These are phyloP conservation scores for Fusarium tupiense DNA, from an alignment of 2,329 filamentous ascomycete genomes.

Conservation along the genomic window DNA sequence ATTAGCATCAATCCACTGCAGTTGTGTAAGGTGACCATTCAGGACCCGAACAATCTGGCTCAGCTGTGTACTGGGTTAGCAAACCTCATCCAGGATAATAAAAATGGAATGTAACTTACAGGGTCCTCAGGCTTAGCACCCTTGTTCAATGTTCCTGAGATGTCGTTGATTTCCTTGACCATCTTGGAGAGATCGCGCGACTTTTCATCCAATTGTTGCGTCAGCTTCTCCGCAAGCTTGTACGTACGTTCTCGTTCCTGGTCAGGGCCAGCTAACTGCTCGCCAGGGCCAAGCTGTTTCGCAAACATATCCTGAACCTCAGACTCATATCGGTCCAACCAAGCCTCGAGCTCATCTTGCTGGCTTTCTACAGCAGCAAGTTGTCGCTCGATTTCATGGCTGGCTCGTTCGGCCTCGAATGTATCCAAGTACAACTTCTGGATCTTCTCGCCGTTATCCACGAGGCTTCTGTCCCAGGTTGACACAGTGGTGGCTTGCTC, in stretches of 20 bases:
- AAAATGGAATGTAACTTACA: constrained; percentile 62
- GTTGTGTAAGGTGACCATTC: constrained; percentile 89
- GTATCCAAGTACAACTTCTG: constrained; percentile 92
- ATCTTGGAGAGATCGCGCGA: constrained; percentile 92
- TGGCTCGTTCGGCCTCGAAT: constrained; percentile 92
- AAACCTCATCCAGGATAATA: constrained; percentile 5
- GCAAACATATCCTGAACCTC: constrained; percentile 91
- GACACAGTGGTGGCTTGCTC: constrained; percentile 87
- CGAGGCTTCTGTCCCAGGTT: constrained; percentile 89
- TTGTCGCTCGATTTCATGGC: constrained; percentile 92
- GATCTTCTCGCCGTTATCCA: constrained; percentile 95
- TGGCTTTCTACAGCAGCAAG: constrained; percentile 89
- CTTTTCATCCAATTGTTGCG: constrained; percentile 91
- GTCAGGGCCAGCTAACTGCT: constrained; percentile 86
- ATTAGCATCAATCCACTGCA: constrained; percentile 93
- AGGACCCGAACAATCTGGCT: constrained; percentile 96
- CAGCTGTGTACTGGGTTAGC: constrained; percentile 64
- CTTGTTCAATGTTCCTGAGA: constrained; percentile 89
- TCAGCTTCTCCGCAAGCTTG: constrained; percentile 92
- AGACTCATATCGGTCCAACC: constrained; percentile 89
- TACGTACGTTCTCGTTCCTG: constrained; percentile 96
- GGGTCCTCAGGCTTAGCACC: constrained; percentile 88
- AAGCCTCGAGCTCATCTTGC: constrained; percentile 88
- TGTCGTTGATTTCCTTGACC: constrained; percentile 97
- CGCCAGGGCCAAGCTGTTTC: constrained; percentile 78